Conservation (phyloP, 352 stramenopile species). For the Phytophthora citrophthora region DNA sequence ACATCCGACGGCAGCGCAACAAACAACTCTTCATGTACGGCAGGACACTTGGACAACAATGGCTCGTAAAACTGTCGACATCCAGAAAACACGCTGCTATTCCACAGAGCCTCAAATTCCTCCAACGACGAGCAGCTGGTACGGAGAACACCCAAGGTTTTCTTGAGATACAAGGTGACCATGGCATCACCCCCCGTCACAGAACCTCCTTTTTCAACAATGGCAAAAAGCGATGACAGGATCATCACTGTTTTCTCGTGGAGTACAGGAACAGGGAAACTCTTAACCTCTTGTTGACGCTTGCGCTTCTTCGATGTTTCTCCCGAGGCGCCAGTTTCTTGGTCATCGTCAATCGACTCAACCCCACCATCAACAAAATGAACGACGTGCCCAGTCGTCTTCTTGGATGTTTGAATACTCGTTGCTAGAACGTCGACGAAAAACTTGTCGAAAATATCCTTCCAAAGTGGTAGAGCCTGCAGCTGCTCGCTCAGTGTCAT, state of each 20-base stretch:
- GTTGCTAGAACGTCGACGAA: conserved; percentile 55
- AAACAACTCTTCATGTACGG: conserved; percentile 42
- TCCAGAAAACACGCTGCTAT: conserved; percentile 53
- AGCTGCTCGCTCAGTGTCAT: conserved; percentile 52
- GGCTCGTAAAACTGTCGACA: conserved; percentile 69
- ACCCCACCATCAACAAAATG: conserved; percentile 43
- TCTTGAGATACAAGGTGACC: conserved; percentile 51
- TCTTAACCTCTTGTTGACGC: conserved; percentile 36
- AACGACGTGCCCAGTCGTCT: conserved; percentile 35
- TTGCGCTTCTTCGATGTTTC: conserved; percentile 38
- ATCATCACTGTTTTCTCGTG: conserved; percentile 74
- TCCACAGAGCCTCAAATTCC: conserved; percentile 73
- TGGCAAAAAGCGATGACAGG: conserved; percentile 46
- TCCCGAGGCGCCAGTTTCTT: conserved; percentile 5
- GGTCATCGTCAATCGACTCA: conserved; percentile 30
- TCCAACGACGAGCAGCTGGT: conserved; percentile 51
- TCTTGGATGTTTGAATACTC: conserved; percentile 37
- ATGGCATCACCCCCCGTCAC: conserved; percentile 26
- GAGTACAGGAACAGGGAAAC: conserved; percentile 63
- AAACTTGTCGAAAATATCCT: conserved; percentile 64
- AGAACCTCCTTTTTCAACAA: conserved; percentile 52
- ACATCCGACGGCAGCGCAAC: conserved; percentile 26
- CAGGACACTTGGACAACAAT: conserved; percentile 53
- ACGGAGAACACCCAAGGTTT: conserved; percentile 54
- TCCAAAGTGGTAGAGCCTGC: conserved; percentile 57